Conservation (phyloP, 768 basidiomycete species). For the Amanita thiersii region DNA sequence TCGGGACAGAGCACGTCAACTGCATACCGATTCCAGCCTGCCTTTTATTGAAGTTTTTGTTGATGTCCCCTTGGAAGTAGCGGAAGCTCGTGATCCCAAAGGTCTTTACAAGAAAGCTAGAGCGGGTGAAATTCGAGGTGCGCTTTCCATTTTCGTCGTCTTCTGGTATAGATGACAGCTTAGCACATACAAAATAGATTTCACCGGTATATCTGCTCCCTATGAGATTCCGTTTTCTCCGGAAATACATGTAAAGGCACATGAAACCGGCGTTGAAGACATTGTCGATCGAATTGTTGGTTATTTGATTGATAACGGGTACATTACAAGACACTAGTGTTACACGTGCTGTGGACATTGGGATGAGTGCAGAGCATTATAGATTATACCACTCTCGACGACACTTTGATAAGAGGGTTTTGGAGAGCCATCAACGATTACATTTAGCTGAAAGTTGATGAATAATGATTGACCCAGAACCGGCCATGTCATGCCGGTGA, state of each 20-base stretch:
- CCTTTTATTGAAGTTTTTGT: slow-evolving; percentile 93
- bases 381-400: too few species aligned
- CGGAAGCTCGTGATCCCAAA: slow-evolving; percentile 93
- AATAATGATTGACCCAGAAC: too few species aligned
- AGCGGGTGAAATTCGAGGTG: slow-evolving; percentile 93
- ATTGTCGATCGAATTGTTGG: slow-evolving; percentile 72
- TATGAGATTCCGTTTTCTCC: slow-evolving; percentile 84
- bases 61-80: slow-evolving; percentile 83
- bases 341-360: too few species aligned
- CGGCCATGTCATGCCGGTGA: too few species aligned
- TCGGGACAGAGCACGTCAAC: slow-evolving; percentile 69
- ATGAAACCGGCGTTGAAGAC: slow-evolving; percentile 67
- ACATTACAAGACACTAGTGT: neutral
- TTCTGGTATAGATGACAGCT: neutral
- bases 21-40: slow-evolving; percentile 67
- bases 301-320: slow-evolving; percentile 63
- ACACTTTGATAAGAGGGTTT: too few species aligned
- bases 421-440: too few species aligned
- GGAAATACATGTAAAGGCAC: slow-evolving; percentile 90
- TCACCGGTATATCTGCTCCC: slow-evolving; percentile 96
- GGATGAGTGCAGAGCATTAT: too few species aligned
- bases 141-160: slow-evolving; percentile 8
- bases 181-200: slow-evolving; percentile 48
- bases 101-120: slow-evolving; percentile 96
- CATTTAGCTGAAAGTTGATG: too few species aligned